Percentiles rank a stretch among this genome's conserved stretches.
phyloP scores from a whole-genome alignment of 345 rosid species.

The Arabis alpina region DNA sequence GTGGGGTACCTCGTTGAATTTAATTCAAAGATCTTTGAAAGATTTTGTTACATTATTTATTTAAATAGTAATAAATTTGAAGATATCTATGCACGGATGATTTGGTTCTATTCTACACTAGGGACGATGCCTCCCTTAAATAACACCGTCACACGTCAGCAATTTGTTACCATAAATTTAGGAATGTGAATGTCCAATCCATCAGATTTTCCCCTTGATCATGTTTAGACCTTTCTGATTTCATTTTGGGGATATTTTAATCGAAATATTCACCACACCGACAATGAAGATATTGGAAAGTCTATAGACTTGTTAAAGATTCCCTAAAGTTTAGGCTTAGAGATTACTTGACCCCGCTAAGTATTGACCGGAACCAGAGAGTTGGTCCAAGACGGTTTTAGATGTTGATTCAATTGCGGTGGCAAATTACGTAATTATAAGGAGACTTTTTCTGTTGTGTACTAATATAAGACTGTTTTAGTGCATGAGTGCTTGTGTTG shows the following conservation, averaged over 20 bases:
- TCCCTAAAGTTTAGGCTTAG: no score
- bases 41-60: slow-evolving; percentile 35
- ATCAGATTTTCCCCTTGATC: not conserved
- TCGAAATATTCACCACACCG: no score
- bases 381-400: no score
- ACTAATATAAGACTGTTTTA: no score
- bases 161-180: slow-evolving; percentile 35
- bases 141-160: slow-evolving; percentile 39
- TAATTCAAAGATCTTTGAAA: slow-evolving; percentile 36
- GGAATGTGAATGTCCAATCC: no score
- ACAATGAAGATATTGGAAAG: no score
- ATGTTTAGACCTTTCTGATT: slow-evolving; percentile 11
- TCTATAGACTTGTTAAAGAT: no score
- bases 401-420: no score
- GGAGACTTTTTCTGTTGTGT: no score
- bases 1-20: slow-evolving; percentile 33
- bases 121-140: slow-evolving; percentile 39
- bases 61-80: not conserved
- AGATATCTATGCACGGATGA: slow-evolving; percentile 19
- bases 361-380: no score
- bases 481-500: not conserved
- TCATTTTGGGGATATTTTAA: not conserved
- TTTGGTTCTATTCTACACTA: slow-evolving; percentile 31
- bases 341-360: no score
- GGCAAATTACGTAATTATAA: no score